Evolutionary conservation across 2,329 filamentous ascomycete genomes (phyloP).

Genomic region (Kalmusia sp.): DNA sequence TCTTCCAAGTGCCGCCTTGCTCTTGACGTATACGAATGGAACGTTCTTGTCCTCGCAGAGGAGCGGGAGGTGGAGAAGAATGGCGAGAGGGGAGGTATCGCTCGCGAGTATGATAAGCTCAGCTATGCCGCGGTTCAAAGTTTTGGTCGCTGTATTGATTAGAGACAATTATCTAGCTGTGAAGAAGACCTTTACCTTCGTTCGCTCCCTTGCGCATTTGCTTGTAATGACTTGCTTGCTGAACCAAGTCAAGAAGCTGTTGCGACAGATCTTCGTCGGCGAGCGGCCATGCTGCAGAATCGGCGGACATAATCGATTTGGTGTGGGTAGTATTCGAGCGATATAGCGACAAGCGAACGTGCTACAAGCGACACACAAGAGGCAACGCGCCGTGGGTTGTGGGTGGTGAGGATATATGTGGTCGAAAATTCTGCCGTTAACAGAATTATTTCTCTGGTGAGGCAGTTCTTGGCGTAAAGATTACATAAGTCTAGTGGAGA

Average conservation of each 20-base stretch:
- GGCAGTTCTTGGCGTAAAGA: too few species aligned
- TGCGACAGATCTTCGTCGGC: conserved; percentile 57
- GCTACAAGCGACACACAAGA: too few species aligned
- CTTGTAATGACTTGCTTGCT: conserved; percentile 39
- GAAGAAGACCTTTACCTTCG: too few species aligned
- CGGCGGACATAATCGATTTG: too few species aligned
- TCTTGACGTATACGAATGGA: conserved; percentile 73
- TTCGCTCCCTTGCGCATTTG: conserved; percentile 56
- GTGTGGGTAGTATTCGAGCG: not conserved
- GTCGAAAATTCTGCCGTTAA: too few species aligned
- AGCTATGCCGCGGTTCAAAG: conserved; percentile 86
- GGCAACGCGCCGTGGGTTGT: too few species aligned
- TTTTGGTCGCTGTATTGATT: conserved; percentile 75
- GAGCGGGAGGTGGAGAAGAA: conserved; percentile 72
- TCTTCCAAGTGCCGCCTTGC: conserved; percentile 82
- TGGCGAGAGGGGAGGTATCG: conserved; percentile 86
- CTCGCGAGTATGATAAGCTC: conserved; percentile 85
- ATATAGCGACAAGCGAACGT: too few species aligned
- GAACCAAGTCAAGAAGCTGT: conserved; percentile 53
- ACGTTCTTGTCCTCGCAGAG: conserved; percentile 58
- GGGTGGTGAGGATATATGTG: too few species aligned
- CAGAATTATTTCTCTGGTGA: too few species aligned
- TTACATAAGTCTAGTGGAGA: too few species aligned
- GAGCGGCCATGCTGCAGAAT: conserved; percentile 39
- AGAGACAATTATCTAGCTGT: not conserved